Evolutionary conservation across 148 eudicot species (phyloP), one percentile per base, ranked within the genome.

Genomic region (Selenicereus undatus): DNA sequence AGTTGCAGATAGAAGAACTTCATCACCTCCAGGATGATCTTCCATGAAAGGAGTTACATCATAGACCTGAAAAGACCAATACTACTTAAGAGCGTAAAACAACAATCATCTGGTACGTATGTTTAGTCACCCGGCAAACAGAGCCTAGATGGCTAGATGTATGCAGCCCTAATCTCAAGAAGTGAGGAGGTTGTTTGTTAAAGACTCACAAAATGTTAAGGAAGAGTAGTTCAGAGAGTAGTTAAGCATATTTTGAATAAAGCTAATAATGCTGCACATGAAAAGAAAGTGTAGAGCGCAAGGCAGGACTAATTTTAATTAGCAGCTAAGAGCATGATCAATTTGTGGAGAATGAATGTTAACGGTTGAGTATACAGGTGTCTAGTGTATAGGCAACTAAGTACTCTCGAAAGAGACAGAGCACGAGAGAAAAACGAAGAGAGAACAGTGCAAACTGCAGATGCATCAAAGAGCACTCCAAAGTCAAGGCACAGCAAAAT

Each of bases 1-100:
- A 21, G 98, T 91, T 80, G 98, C 94, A 36, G 98, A 85, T 43
- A 95, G 91, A 88, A 95, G 80, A 79, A 94, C 97, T 86, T 93
- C 97, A 86, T 93, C 98, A 54, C 98, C 98, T 81, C 98, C 97
- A 29, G 98, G 98, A 83, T 95, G 98, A 86, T 95, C 98, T 26
- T 93, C 97, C 98, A 95, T 91, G 86, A 95, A 95, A 21, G 91
- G 89, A 51, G 93, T 93, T 64, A 95, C 95, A 81, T 95, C 94
- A 85, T 95, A 95, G 71, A 95, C 98, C 98, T 95, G 93, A 70
- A 74, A 27, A 36, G 48, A 22, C 45, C 50, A 80, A 50, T 39
- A 27, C 68, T 8, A 5, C 32, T 4, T 32, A 32, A 32, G 65
- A 64, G 68, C n/a, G 26, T 64, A 64, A 64, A 22, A 24, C 68